phyloP scores from a whole-genome alignment of 2,329 filamentous ascomycete species.

The Xylariomycetidae sp. region DNA sequence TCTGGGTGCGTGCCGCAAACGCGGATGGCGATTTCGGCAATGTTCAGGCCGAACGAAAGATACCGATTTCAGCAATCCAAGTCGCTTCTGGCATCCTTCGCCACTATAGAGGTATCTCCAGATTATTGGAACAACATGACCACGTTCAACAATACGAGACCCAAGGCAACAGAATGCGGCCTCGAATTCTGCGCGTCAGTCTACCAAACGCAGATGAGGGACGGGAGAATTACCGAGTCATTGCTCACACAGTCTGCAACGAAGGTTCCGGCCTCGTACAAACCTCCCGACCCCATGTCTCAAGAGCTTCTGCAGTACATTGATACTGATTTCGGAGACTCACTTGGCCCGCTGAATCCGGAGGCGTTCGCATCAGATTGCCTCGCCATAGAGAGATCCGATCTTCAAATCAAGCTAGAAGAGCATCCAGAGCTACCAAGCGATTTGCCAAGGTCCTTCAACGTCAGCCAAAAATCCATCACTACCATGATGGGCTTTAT shows the following conservation, averaged over 20 bases:
- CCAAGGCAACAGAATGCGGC: constrained; percentile 8
- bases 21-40: constrained; percentile 1
- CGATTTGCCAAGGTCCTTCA: too few relatives aligned
- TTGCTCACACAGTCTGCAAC: background rate
- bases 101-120: constrained; percentile 1
- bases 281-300: background rate
- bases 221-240: constrained; percentile 1
- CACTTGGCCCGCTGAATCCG: too few relatives aligned
- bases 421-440: too few relatives aligned
- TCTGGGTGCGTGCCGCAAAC: too few relatives aligned
- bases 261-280: background rate
- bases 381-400: too few relatives aligned
- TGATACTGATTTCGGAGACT: too few relatives aligned
- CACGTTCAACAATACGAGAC: background rate
- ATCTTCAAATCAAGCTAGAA: too few relatives aligned
- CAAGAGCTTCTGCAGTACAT: too few relatives aligned
- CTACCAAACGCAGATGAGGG: constrained; percentile 2
- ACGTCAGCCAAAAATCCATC: constrained; percentile 7
- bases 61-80: constrained; percentile 6
- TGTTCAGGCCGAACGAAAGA: constrained; percentile 3
- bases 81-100: constrained; percentile 4
- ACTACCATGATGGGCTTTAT: constrained; percentile 1
- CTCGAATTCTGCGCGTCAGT: constrained; percentile 5
- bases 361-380: too few relatives aligned
- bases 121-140: constrained; percentile 5